Evolutionary conservation across 495 filamentous ascomycete species (phyloP).

Genomic region (Umbilicaria muhlenbergii): DNA sequence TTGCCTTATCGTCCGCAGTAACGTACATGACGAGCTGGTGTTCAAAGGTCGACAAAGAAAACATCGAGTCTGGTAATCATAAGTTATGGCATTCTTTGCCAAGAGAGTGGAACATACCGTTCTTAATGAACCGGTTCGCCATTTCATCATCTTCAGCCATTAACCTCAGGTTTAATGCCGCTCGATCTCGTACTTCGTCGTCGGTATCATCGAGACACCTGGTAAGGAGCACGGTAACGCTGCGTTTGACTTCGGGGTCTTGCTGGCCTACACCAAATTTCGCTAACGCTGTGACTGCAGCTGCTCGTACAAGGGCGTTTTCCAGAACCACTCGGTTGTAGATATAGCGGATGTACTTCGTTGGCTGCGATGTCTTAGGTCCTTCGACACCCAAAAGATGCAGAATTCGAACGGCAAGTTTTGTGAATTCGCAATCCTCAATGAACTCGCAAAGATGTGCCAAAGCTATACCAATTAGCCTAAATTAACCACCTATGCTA

Average conservation of each 20-base stretch:
- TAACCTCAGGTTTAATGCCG: constrained; percentile 77
- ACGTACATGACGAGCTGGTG: constrained; percentile 98
- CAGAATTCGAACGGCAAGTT: constrained; percentile 86
- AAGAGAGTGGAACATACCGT: constrained; percentile 37
- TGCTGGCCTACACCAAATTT: constrained; percentile 97
- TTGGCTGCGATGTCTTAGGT: constrained; percentile 87
- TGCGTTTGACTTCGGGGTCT: constrained; percentile 90
- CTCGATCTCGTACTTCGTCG: constrained; percentile 93
- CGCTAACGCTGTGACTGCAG: constrained; percentile 85
- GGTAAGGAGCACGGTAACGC: constrained; percentile 81
- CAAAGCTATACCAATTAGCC: constrained; percentile 38
- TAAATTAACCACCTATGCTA: background rate
- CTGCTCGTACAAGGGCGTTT: constrained; percentile 89
- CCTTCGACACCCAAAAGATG: constrained; percentile 90
- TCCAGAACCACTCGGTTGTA: constrained; percentile 98
- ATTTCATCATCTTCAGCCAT: constrained; percentile 77
- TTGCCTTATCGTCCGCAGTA: constrained; percentile 70
- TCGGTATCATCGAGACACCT: constrained; percentile 93
- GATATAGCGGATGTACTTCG: constrained; percentile 98
- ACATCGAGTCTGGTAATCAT: constrained; percentile 40
- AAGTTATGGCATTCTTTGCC: background rate
- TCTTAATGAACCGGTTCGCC: constrained; percentile 75
- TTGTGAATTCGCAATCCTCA: constrained; percentile 98
- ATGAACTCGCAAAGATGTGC: constrained; percentile 98
- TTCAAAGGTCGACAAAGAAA: constrained; percentile 87